Percentiles rank a stretch among this genome's conserved stretches.
phyloP scores from a whole-genome alignment of 2,329 filamentous ascomycete species.

The Talaromyces atroroseus region DNA sequence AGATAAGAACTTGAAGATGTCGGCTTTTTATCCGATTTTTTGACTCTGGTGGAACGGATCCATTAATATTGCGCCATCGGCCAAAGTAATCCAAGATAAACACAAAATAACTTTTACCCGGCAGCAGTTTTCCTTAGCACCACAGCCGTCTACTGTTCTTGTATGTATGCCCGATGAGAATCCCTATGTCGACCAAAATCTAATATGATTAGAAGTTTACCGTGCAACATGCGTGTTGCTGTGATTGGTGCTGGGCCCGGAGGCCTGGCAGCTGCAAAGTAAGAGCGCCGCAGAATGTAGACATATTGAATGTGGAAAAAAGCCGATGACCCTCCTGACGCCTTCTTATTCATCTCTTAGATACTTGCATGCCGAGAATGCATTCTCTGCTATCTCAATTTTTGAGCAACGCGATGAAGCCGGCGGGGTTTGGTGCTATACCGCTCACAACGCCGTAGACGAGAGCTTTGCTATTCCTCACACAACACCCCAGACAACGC shows the following conservation, averaged over 20 bases:
- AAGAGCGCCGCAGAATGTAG: neutral
- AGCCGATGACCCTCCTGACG: neutral
- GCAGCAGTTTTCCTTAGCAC: neutral
- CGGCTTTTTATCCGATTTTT: neutral
- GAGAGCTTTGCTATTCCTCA: constrained; percentile 33
- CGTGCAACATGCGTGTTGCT: constrained; percentile 5
- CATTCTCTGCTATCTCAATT: constrained; percentile 65
- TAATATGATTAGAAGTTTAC: neutral
- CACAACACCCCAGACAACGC: constrained; percentile 63
- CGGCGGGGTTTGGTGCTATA: constrained; percentile 86
- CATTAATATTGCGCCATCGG: no score
- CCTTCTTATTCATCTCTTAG: constrained; percentile 25
- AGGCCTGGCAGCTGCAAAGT: constrained; percentile 9
- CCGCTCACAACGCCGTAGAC: constrained; percentile 38
- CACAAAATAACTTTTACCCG: neutral
- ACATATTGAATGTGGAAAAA: neutral
- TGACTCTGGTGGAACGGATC: neutral
- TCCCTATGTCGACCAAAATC: neutral
- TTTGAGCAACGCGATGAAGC: constrained; percentile 74
- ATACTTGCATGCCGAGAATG: constrained; percentile 67
- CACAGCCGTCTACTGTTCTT: no score
- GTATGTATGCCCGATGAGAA: no score
- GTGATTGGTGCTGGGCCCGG: constrained; percentile 11
- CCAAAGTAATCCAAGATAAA: neutral
- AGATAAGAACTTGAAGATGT: neutral